Evolutionary conservation across 306 rosid genomes (phyloP), one percentile per base, ranked within the genome.

Genomic region (Fragaria iinumae): DNA sequence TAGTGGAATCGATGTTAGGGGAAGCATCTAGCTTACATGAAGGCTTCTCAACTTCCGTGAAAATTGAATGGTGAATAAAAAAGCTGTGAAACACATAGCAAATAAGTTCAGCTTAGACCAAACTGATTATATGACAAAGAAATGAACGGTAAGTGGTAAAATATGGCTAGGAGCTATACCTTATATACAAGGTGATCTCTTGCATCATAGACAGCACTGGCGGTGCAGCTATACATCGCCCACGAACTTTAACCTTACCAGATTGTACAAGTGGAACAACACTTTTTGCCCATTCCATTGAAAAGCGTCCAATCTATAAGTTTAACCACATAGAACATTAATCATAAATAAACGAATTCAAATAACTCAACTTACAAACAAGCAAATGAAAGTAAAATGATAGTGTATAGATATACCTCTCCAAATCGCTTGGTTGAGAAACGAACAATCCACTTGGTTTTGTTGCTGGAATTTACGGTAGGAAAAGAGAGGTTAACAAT

Each of bases 251-350:
- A 68, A 93, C 91, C 78, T 79, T 91, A 32, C 83, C 79, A 13
- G 96, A 87, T 27, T 55, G 70, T 56, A 89, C 78, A 72, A 91
- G 93, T 2, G 96, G 97, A 79, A 82, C 76, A 11, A 93, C 81
- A 79, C 75, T 67, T 62, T 88, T 89, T 13, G 89, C 96, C 98
- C 97, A 91, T 71, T 91, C 97, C 97, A 91, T 93, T 45, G 89
- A 93, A 79, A 93, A 82, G 76, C 97, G 81, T 76, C 98, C 98
- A 80, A 93, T 90, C 98, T 93, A 63, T n/a, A 73, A 6, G 47
- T 12, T 41, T 72, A 77, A 66, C 20, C 66, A 50, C 6, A 36
- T 8, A 47, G 20, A 49, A 8, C 47, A 44, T 17, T 2, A 38
- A 53, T 49, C 34, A 1, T 43, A 12, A 48, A 47, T 13, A 47